Conservation (phyloP, 768 basidiomycete genomes). For the Leccinum sublutescens region DNA sequence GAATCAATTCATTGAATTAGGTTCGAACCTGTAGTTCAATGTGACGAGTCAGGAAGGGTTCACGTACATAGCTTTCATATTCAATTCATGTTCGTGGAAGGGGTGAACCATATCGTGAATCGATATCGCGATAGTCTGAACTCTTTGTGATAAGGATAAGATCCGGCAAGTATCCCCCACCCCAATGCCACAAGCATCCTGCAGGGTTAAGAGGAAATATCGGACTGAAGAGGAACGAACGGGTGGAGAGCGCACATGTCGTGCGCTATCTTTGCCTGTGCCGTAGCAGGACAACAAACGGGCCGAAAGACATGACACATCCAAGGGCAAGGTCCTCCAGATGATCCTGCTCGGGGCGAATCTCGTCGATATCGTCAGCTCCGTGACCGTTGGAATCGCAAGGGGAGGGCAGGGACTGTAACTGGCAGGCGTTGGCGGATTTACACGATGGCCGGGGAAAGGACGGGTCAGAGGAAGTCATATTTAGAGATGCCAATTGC, state of each 20-base stretch:
- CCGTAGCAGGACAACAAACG: conserved; percentile 56
- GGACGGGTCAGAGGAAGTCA: conserved; percentile 18
- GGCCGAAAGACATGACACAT: conserved; percentile 59
- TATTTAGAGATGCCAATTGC: conserved; percentile 1
- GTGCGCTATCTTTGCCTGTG: conserved; percentile 72
- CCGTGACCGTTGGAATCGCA: conserved; percentile 72
- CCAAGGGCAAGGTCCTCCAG: conserved; percentile 64
- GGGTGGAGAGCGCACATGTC: conserved; percentile 47
- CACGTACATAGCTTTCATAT: conserved; percentile 68
- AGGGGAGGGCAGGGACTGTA: conserved; percentile 65
- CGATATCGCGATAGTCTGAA: conserved; percentile 62
- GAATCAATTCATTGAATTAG: conserved; percentile 1
- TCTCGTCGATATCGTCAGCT: conserved; percentile 67
- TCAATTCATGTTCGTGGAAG: conserved; percentile 51
- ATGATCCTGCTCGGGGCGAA: conserved; percentile 63
- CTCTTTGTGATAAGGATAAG: conserved; percentile 33
- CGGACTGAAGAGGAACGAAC: background rate
- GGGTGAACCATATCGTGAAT: conserved; percentile 67
- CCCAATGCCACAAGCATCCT: background rate
- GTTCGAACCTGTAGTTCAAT: conserved; percentile 10
- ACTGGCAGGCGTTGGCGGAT: conserved; percentile 58
- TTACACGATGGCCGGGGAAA: conserved; percentile 53
- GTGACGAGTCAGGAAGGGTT: conserved; percentile 11
- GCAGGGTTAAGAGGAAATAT: background rate
- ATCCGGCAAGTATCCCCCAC: conserved; percentile 3